Percentiles rank a stretch among this genome's conserved stretches.
Conservation (phyloP, 1,284 basidiomycete species). For the Exobasidium cylindrosporum region DNA sequence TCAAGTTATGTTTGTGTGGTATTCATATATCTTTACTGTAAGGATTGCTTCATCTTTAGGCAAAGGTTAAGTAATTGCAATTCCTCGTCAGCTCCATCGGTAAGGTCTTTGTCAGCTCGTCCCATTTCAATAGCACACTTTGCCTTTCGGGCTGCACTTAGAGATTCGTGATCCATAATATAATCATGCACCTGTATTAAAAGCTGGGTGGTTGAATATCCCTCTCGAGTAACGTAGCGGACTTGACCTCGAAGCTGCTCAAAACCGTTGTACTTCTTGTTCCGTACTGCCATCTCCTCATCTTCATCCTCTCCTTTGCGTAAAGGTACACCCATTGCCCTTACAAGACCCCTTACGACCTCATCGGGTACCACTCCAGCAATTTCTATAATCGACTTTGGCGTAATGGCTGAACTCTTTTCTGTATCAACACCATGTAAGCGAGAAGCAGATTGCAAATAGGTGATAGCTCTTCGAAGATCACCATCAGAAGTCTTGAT, state of each 20-base stretch:
- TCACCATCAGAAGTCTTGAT: conserved; percentile 84
- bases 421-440: conserved; percentile 56
- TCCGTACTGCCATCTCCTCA: conserved; percentile 60
- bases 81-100: conserved; percentile 97
- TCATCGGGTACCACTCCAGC: conserved; percentile 84
- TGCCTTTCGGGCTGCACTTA: conserved; percentile 79
- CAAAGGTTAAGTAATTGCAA: conserved; percentile 87
- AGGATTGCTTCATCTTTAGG: conserved; percentile 61
- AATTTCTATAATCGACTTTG: conserved; percentile 81
- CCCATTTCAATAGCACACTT: conserved; percentile 79
- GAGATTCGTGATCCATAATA: conserved; percentile 73
- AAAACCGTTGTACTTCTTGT: conserved; percentile 61
- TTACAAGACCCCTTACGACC: conserved; percentile 70
- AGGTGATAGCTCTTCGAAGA: conserved; percentile 95
- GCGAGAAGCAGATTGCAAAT: conserved; percentile 90
- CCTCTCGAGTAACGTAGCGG: conserved; percentile 73
- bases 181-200: conserved; percentile 92
- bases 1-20: too few relatives aligned
- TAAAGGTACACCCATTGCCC: conserved; percentile 64
- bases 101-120: conserved; percentile 91
- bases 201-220: conserved; percentile 88
- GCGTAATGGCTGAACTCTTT: conserved; percentile 65
- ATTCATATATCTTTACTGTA: not conserved
- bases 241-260: conserved; percentile 72
- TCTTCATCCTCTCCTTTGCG: conserved; percentile 57